Evolutionary conservation across 495 filamentous ascomycete species (phyloP).

Genomic region (Darksidea phi): DNA sequence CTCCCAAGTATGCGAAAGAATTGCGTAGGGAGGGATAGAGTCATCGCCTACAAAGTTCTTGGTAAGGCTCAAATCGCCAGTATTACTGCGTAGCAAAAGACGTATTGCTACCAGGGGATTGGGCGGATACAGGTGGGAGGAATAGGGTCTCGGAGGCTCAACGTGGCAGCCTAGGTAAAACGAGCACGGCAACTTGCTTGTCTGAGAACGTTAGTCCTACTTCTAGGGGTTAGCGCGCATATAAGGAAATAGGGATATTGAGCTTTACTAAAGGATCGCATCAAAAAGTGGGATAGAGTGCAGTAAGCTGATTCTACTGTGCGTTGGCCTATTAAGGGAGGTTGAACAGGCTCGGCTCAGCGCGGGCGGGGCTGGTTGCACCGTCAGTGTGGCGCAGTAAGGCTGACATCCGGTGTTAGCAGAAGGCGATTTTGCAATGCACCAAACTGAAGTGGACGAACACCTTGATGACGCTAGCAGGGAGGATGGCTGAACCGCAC

Average conservation of each 20-base stretch:
- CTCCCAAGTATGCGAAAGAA: constrained; percentile 9
- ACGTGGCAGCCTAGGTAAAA: constrained; percentile 13
- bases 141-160: constrained; percentile 8
- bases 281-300: constrained; percentile 14
- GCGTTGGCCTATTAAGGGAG: constrained; percentile 5
- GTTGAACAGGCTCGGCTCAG: constrained; percentile 1
- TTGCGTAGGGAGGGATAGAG: constrained; percentile 7
- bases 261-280: constrained; percentile 18
- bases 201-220: constrained; percentile 12
- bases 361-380: not conserved
- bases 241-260: constrained; percentile 11
- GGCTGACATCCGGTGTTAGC: constrained; percentile 11
- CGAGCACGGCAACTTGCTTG: constrained; percentile 3
- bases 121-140: not conserved
- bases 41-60: not conserved
- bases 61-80: constrained; percentile 3
- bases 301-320: constrained; percentile 16
- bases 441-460: constrained; percentile 11
- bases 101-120: not conserved
- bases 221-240: constrained; percentile 13
- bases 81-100: constrained; percentile 10
- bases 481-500: constrained; percentile 13
- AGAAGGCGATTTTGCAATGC: constrained; percentile 14
- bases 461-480: constrained; percentile 15
- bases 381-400: constrained; percentile 7